phyloP scores from a whole-genome alignment of 2,329 filamentous ascomycete species.

The Beauveria australis region DNA sequence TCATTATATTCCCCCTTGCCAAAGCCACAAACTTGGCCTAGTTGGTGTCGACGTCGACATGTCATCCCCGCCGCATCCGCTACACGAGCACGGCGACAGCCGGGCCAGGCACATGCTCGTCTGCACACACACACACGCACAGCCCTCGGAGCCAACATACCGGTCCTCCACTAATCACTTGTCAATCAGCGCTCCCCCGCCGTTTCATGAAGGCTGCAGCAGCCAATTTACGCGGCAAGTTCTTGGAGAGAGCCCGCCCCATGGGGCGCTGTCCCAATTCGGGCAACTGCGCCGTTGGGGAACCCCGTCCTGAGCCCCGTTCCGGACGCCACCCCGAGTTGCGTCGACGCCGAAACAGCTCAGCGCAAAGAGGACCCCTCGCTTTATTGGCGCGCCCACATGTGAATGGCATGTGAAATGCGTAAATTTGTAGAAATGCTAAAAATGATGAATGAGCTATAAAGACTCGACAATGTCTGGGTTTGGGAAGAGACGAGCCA shows the following conservation, averaged over 20 bases:
- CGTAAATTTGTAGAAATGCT: neutral
- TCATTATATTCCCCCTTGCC: neutral
- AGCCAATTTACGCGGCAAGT: neutral
- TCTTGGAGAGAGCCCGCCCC: neutral
- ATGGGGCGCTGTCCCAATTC: conserved; percentile 4
- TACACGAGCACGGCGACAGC: neutral
- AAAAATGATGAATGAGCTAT: neutral
- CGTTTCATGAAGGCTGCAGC: neutral
- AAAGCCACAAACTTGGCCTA: neutral
- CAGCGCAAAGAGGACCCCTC: neutral
- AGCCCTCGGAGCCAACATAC: neutral
- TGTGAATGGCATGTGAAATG: conserved; percentile 7
- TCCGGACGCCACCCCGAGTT: neutral
- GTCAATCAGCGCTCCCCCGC: neutral
- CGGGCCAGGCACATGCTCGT: neutral
- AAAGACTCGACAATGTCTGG: neutral
- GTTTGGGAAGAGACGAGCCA: neutral
- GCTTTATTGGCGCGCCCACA: neutral
- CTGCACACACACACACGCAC: neutral
- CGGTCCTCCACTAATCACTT: too few relatives aligned
- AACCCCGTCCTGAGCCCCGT: neutral
- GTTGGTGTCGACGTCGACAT: neutral
- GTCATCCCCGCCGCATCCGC: neutral
- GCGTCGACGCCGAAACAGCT: neutral
- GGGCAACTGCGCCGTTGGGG: conserved; percentile 2